Conservation (phyloP, 768 basidiomycete species). For the Strobilomyces echinocephalus region DNA sequence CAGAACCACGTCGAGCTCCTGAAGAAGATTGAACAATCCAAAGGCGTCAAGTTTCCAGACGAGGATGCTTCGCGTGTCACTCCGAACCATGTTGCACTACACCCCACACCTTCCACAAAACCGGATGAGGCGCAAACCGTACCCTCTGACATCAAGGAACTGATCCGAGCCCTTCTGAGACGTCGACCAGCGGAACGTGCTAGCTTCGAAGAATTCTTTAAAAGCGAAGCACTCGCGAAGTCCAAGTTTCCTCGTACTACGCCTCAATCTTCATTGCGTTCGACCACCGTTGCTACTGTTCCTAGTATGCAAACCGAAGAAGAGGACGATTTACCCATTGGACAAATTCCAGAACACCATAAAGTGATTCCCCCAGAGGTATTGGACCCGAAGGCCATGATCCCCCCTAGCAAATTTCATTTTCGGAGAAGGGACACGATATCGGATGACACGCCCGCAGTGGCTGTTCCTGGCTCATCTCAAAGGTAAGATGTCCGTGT, state of each 20-base stretch:
- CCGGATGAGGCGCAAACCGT: constrained; percentile 56
- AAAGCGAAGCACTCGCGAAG: constrained; percentile 69
- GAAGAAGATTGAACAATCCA: constrained; percentile 88
- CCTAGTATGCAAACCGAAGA: constrained; percentile 25
- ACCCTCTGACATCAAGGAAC: constrained; percentile 77
- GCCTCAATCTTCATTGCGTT: constrained; percentile 11
- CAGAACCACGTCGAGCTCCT: constrained; percentile 94
- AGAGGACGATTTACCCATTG: constrained; percentile 30
- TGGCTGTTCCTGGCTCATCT: constrained; percentile 1
- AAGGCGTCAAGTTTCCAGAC: constrained; percentile 91
- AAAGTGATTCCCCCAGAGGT: constrained; percentile 75
- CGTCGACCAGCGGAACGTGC: constrained; percentile 80
- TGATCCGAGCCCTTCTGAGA: constrained; percentile 81
- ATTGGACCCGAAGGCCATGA: constrained; percentile 73
- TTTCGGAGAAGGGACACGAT: constrained; percentile 43
- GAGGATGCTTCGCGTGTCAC: constrained; percentile 57
- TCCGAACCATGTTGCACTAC: constrained; percentile 29
- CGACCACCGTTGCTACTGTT: constrained; percentile 6
- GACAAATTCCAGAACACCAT: constrained; percentile 66
- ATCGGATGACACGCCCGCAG: constrained; percentile 10
- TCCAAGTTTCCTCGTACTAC: constrained; percentile 66
- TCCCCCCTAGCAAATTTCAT: constrained; percentile 77
- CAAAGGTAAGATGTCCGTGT: constrained; percentile 17
- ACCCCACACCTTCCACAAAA: constrained; percentile 16
- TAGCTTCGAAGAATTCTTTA: constrained; percentile 90